Evolutionary conservation across 2,329 filamentous ascomycete species (phyloP).

Genomic region (Immersiporthe knoxdaviesiana): DNA sequence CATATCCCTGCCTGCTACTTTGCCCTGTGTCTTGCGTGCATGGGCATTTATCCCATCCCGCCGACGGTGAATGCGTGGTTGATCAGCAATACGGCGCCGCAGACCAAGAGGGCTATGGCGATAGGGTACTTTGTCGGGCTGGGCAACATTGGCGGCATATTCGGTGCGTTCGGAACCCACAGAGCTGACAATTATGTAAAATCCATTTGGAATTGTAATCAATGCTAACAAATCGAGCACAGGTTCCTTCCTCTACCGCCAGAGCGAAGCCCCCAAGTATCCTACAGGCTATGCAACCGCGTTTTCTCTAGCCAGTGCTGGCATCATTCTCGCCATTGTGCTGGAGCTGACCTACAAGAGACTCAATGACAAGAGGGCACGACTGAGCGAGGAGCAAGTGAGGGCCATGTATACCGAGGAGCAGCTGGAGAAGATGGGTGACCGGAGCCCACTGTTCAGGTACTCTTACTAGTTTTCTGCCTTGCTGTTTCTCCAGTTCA

Average conservation of each 20-base stretch:
- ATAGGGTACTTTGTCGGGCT: slow-evolving; percentile 44
- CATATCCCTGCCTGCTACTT: slow-evolving; percentile 64
- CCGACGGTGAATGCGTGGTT: slow-evolving; percentile 67
- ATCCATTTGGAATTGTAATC: not conserved
- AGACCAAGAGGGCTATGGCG: slow-evolving; percentile 42
- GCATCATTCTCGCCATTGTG: slow-evolving; percentile 36
- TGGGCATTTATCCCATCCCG: slow-evolving; percentile 73
- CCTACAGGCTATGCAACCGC: slow-evolving; percentile 41
- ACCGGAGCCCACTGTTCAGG: slow-evolving; percentile 46
- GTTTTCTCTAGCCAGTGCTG: slow-evolving; percentile 37
- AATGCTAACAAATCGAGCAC: not conserved
- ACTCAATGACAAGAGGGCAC: slow-evolving; percentile 35
- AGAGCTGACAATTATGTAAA: too few relatives aligned
- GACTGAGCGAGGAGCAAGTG: slow-evolving; percentile 33
- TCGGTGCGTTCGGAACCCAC: slow-evolving; percentile 35
- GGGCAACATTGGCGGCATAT: slow-evolving; percentile 45
- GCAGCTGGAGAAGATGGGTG: slow-evolving; percentile 45
- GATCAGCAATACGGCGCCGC: slow-evolving; percentile 65
- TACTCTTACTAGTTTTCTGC: slow-evolving; percentile 34
- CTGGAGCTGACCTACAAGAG: slow-evolving; percentile 38
- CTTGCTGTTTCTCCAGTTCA: too few relatives aligned
- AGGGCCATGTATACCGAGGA: slow-evolving; percentile 43
- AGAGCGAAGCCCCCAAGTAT: slow-evolving; percentile 39
- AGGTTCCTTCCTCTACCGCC: slow-evolving; percentile 13
- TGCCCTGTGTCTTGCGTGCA: slow-evolving; percentile 67